phyloP scores from a whole-genome alignment of 2,329 filamentous ascomycete species.

The Gyromitra esculenta region DNA sequence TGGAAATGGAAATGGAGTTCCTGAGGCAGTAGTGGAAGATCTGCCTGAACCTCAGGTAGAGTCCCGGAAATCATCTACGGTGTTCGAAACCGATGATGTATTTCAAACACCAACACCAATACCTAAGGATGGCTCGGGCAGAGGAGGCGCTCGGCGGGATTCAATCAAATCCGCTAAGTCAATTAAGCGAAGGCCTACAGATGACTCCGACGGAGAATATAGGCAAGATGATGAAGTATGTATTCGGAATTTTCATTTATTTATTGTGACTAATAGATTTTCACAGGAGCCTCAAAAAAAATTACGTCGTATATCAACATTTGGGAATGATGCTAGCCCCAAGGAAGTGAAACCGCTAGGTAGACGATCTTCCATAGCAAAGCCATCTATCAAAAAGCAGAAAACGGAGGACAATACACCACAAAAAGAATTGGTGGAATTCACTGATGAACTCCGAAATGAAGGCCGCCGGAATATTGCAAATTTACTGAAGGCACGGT shows the following conservation, averaged over 20 bases:
- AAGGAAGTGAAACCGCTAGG: constrained; percentile 38
- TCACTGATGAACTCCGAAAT: constrained; percentile 67
- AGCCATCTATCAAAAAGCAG: constrained; percentile 48
- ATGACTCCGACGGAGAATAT: constrained; percentile 54
- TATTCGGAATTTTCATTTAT: not conserved
- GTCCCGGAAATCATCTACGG: not conserved
- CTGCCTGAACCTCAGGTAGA: constrained; percentile 45
- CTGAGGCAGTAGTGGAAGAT: constrained; percentile 25
- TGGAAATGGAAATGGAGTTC: constrained; percentile 19
- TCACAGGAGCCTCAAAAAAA: constrained; percentile 48
- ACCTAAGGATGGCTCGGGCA: constrained; percentile 40
- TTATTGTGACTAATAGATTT: constrained; percentile 25
- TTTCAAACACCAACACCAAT: constrained; percentile 36
- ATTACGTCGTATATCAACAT: constrained; percentile 44
- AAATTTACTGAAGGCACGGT: constrained; percentile 74
- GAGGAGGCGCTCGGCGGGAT: constrained; percentile 35
- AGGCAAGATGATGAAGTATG: constrained; percentile 52
- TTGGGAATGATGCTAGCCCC: constrained; percentile 39
- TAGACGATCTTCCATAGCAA: constrained; percentile 46
- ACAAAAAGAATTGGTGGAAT: constrained; percentile 59
- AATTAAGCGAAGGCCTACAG: constrained; percentile 49
- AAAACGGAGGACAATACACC: constrained; percentile 57
- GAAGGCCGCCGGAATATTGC: constrained; percentile 74
- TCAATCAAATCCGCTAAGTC: constrained; percentile 47
- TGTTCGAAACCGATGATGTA: constrained; percentile 25